Base-by-base conservation (phyloP, 331 rosid species). In the Quercus lobata region DNA sequence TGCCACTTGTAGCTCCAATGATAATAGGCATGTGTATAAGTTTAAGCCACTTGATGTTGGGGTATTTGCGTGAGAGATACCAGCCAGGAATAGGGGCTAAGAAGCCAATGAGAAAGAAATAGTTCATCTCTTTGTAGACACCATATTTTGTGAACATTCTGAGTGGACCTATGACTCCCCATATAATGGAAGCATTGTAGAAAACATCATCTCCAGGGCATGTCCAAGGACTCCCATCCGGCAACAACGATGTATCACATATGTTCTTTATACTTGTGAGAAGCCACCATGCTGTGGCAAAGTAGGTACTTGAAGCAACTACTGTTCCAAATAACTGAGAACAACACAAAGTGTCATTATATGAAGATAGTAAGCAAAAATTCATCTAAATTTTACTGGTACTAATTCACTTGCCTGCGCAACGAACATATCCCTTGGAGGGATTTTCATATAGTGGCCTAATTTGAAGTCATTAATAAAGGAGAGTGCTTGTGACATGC, bases 221-320 rank as follows among this genome's bases (percentile, higher is more conserved):
- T 37, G 94, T 91, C 98, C 98, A 95, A 16, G 97, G 97, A 79
- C 97, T 92, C 21, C 96, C 96, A 2, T 54, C 78, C 0, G 97
- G 92, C 62, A 95, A 74, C 10, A 30, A 10, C 0, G 62, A 1
- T 12, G 53, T 37, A 27, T 92, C 77, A 24, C 98, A 95, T 2
- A 95, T 91, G 87, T 92, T 0, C 4, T 78, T 82, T 5, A 90
- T 32, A 0, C 81, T 57, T 14, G 86, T 81, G 1, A 94, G 93
- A 54, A 91, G 91, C 97, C 97, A 91, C 98, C 98, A 94, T 24
- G 96, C 94, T 44, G 98, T 92, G 84, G 81, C 81, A n/a, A 92
- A 92, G 83, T 86, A 89, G 49, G 83, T 88, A n/a, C 54, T 15
- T 19, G 97, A 82, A 76, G 97, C 92, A 29, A 86, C 88, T n/a